phyloP scores from a whole-genome alignment of 208 protist species.

The Acanthamoeba sp. region DNA sequence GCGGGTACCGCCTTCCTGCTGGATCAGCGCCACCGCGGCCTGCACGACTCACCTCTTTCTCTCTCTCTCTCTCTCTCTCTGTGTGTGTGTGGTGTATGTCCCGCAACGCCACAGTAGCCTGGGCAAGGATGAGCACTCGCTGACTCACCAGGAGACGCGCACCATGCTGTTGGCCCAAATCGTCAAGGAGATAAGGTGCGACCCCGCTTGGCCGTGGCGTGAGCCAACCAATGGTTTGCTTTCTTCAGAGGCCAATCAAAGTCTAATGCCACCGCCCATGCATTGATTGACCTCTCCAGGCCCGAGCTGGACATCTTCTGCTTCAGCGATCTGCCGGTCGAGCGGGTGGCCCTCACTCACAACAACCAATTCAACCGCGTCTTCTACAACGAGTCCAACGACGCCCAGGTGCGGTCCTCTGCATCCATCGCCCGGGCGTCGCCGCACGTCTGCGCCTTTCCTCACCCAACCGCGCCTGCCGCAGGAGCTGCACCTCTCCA shows the following conservation, averaged over 20 bases:
- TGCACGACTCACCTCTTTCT: too few relatives aligned
- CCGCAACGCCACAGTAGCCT: not conserved
- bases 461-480: too few relatives aligned
- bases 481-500: slow-evolving; percentile 53
- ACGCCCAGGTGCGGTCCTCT: not conserved
- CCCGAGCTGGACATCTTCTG: slow-evolving; percentile 62
- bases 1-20: too few relatives aligned
- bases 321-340: slow-evolving; percentile 52
- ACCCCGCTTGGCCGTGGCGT: too few relatives aligned
- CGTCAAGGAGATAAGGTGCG: slow-evolving; percentile 55
- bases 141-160: slow-evolving; percentile 4
- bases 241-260: too few relatives aligned
- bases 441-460: too few relatives aligned
- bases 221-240: too few relatives aligned
- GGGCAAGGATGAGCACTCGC: slow-evolving; percentile 15
- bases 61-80: too few relatives aligned
- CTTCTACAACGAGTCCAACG: slow-evolving; percentile 61
- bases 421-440: too few relatives aligned
- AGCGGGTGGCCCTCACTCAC: slow-evolving; percentile 59
- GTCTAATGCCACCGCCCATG: not conserved
- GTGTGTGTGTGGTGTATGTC: too few relatives aligned
- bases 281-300: not conserved
- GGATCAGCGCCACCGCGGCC: too few relatives aligned
- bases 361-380: slow-evolving; percentile 66
- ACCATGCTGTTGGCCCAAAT: slow-evolving; percentile 43